Conservation (phyloP, 805 yeast genomes). For the Starmerella roubikii region DNA sequence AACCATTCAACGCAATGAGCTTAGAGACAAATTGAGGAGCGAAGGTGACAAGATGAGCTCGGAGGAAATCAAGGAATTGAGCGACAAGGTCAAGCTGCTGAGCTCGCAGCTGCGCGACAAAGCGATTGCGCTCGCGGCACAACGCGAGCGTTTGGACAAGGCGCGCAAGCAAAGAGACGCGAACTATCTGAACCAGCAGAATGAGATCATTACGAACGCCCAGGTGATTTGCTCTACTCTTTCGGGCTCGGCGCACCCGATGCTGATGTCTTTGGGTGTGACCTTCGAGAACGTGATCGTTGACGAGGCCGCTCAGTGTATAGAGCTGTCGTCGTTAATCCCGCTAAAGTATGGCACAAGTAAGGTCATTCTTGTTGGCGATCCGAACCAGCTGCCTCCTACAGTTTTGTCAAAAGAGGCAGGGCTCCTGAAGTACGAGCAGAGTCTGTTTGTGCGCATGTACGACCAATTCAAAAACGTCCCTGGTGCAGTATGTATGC, state of each 20-base stretch:
- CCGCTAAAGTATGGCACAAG: constrained; percentile 86
- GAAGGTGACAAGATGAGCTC: constrained; percentile 14
- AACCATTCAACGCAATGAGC: constrained; percentile 39
- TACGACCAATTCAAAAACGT: constrained; percentile 47
- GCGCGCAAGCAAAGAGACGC: constrained; percentile 64
- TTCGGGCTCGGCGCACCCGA: constrained; percentile 89
- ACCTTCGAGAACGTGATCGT: constrained; percentile 81
- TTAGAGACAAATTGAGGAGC: constrained; percentile 31
- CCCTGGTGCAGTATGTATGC: constrained; percentile 37
- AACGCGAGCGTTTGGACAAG: constrained; percentile 58
- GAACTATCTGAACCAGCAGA: constrained; percentile 62
- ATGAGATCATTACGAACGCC: constrained; percentile 54
- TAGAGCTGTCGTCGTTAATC: constrained; percentile 79
- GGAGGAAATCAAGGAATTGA: constrained; percentile 22
- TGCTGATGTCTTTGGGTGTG: constrained; percentile 58
- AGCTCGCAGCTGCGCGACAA: constrained; percentile 50
- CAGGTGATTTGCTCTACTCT: constrained; percentile 83
- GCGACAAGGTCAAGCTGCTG: constrained; percentile 41
- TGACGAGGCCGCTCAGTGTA: constrained; percentile 97
- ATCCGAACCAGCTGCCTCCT: constrained; percentile 95
- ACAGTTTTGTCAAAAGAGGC: constrained; percentile 88
- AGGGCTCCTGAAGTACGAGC: constrained; percentile 65
- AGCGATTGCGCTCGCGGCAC: constrained; percentile 62
- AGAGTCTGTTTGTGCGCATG: constrained; percentile 88
- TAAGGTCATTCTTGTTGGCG: constrained; percentile 94